A percentile compares a stretch with the other conserved stretches of the same genome.
phyloP scores from a whole-genome alignment of 768 basidiomycete species.

The Chalciporus chontae region DNA sequence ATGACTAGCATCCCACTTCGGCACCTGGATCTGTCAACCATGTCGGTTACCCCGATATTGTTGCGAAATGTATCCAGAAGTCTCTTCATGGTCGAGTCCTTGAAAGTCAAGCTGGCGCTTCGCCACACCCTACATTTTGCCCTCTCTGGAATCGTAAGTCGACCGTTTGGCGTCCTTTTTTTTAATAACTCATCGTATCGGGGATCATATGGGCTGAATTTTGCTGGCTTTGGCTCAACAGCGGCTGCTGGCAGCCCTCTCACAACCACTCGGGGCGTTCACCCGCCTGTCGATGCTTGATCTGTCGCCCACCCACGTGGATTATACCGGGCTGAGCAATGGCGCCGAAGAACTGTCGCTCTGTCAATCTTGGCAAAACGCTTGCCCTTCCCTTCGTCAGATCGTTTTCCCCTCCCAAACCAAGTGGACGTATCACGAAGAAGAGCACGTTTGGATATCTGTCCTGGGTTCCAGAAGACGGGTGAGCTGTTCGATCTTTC shows the following conservation, averaged over 20 bases:
- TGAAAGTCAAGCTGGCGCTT: constrained; percentile 56
- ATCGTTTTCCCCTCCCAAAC: constrained; percentile 55
- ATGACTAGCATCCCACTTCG: constrained; percentile 46
- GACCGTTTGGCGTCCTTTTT: constrained; percentile 2
- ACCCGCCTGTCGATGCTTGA: constrained; percentile 49
- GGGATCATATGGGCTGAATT: neutral
- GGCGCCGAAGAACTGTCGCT: constrained; percentile 47
- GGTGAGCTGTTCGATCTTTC: neutral
- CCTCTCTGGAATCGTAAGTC: constrained; percentile 53
- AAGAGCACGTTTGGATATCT: constrained; percentile 32
- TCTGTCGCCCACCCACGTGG: constrained; percentile 57
- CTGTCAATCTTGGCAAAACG: constrained; percentile 51
- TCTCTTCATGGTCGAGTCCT: constrained; percentile 46
- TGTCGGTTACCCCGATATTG: constrained; percentile 54
- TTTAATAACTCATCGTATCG: neutral
- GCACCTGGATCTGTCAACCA: constrained; percentile 55
- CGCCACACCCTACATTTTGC: constrained; percentile 64
- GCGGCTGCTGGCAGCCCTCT: constrained; percentile 57
- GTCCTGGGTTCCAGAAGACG: constrained; percentile 3
- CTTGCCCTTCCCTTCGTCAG: constrained; percentile 49
- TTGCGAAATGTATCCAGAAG: constrained; percentile 53
- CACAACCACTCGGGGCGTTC: constrained; percentile 54
- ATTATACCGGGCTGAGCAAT: constrained; percentile 35
- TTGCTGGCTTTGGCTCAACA: constrained; percentile 23
- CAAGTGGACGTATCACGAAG: constrained; percentile 44